phyloP scores from a whole-genome alignment of 2,329 filamentous ascomycete species.

The Orbilia oligospora region DNA sequence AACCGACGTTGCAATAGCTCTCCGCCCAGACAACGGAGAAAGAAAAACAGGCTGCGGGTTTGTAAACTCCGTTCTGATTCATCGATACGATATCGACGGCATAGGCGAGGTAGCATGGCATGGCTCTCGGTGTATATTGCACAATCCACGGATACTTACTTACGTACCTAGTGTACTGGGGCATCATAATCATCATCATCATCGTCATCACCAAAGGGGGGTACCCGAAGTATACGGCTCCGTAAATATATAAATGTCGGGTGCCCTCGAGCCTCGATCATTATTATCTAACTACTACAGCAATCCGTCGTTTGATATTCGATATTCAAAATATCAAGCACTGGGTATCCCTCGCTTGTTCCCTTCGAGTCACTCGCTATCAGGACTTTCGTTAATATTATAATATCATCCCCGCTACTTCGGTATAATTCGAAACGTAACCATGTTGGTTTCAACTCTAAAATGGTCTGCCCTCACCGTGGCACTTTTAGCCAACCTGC shows the following conservation, averaged over 20 bases:
- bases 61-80: conserved; percentile 23
- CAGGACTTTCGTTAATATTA: conserved; percentile 36
- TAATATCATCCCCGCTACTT: background rate
- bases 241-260: conserved; percentile 13
- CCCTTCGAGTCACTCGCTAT: conserved; percentile 36
- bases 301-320: conserved; percentile 9
- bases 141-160: background rate
- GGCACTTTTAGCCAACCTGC: conserved; percentile 26
- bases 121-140: background rate
- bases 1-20: conserved; percentile 43
- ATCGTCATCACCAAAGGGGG: background rate
- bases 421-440: conserved; percentile 7
- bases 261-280: background rate
- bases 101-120: conserved; percentile 31
- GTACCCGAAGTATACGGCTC: background rate
- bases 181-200: background rate
- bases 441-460: conserved; percentile 44
- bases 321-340: background rate
- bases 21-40: conserved; percentile 24
- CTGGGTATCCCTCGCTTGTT: conserved; percentile 20
- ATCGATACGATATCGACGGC: conserved; percentile 16
- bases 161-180: background rate
- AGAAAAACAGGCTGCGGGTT: conserved; percentile 6
- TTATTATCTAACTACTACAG: background rate
- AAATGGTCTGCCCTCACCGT: conserved; percentile 36